These are phyloP conservation scores for Exutisphaerella laricina DNA, from an alignment of 2,329 filamentous ascomycete genomes.

Conservation along the genomic window DNA sequence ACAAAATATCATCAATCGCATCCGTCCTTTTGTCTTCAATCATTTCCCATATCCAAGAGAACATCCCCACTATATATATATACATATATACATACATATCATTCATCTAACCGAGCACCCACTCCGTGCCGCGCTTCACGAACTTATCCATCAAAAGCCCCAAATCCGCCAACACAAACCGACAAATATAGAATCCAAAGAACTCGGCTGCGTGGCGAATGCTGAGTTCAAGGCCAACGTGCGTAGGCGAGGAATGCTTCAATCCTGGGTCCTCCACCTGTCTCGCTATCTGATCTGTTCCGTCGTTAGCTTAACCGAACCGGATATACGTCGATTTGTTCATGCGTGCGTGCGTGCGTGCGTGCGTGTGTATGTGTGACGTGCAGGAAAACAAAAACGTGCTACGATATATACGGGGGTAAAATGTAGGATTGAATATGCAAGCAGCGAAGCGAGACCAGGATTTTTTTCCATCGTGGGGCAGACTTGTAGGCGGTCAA, in stretches of 20 bases:
- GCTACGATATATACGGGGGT: not conserved
- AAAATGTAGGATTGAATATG: conserved; percentile 6
- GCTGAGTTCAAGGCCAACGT: conserved; percentile 90
- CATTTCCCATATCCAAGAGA: too few species aligned
- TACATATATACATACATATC: not conserved
- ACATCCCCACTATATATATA: too few species aligned
- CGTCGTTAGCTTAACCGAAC: too few species aligned
- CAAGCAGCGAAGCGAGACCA: conserved; percentile 12
- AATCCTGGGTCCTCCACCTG: conserved; percentile 94
- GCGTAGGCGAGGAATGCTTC: conserved; percentile 84
- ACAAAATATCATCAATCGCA: not conserved
- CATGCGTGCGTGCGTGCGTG: too few species aligned
- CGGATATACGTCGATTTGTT: too few species aligned
- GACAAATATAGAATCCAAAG: conserved; percentile 93
- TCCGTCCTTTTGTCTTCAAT: too few species aligned
- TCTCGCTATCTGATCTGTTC: conserved; percentile 82
- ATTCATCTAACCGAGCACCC: conserved; percentile 61
- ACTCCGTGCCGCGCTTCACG: conserved; percentile 92
- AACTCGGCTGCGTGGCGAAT: conserved; percentile 94
- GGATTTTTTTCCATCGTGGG: conserved; percentile 1
- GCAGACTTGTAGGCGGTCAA: conserved; percentile 8
- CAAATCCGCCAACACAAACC: conserved; percentile 86
- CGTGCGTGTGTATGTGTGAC: too few species aligned
- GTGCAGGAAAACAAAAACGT: conserved; percentile 9
- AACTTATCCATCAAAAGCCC: conserved; percentile 88